Evolutionary conservation across 2,329 filamentous ascomycete species (phyloP).

Genomic region (Fusarium torulosum): DNA sequence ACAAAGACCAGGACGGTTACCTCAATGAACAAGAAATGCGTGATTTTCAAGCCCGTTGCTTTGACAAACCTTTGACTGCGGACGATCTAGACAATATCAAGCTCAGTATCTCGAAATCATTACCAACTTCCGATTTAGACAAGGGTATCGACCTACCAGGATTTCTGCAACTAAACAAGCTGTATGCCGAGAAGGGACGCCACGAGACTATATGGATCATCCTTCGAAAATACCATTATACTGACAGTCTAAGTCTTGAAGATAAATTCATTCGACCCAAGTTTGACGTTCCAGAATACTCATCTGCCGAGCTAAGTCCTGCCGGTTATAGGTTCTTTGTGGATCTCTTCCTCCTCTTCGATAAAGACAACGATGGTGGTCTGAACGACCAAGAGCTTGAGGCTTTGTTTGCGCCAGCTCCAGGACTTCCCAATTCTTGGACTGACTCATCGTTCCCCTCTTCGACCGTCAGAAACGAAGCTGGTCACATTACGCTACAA

Average conservation of each 20-base stretch:
- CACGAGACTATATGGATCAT: slow-evolving; percentile 99
- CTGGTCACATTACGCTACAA: slow-evolving; percentile 93
- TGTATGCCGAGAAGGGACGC: slow-evolving; percentile 96
- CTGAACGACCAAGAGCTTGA: slow-evolving; percentile 87
- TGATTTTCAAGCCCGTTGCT: slow-evolving; percentile 91
- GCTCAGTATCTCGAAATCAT: slow-evolving; percentile 78
- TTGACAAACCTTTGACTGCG: slow-evolving; percentile 84
- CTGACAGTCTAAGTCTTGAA: slow-evolving; percentile 91
- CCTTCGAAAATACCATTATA: slow-evolving; percentile 93
- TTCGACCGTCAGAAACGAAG: slow-evolving; percentile 94
- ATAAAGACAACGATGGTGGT: slow-evolving; percentile 97
- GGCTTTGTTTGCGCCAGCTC: slow-evolving; percentile 91
- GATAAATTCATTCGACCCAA: slow-evolving; percentile 93
- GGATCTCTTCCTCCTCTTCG: slow-evolving; percentile 92
- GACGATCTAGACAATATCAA: slow-evolving; percentile 95
- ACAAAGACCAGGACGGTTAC: slow-evolving; percentile 95
- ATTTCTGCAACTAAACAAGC: slow-evolving; percentile 91
- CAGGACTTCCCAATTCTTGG: slow-evolving; percentile 89
- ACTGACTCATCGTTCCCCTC: slow-evolving; percentile 89
- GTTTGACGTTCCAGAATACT: slow-evolving; percentile 92
- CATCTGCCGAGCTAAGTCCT: slow-evolving; percentile 93
- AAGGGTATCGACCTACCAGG: slow-evolving; percentile 84
- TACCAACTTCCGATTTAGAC: slow-evolving; percentile 71
- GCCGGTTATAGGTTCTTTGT: slow-evolving; percentile 98
- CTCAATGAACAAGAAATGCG: slow-evolving; percentile 91